Evolutionary conservation across 805 yeast genomes (phyloP), one percentile per base, ranked within the genome.

Genomic region (Lipomyces mesembrius): DNA sequence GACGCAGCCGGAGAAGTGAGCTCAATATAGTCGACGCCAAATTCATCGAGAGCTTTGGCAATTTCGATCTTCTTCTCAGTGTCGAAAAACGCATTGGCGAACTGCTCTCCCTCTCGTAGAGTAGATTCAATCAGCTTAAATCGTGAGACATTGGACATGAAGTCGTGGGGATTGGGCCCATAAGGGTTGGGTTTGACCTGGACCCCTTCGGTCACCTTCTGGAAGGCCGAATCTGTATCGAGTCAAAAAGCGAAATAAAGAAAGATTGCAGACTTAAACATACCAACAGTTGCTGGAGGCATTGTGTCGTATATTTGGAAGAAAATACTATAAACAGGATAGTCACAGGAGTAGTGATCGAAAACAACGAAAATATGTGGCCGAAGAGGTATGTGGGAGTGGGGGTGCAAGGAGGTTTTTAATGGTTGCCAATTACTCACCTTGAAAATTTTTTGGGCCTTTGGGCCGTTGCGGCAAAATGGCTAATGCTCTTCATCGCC

Each of bases 1-100:
- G 95, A 88, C 54, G 99, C 98, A 68, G 96, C 98, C 12, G 99
- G 99, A 4, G 98, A 92, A 20, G 99, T 94, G 78, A 94, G 84
- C 82, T 94, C 99, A 72, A 94, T 95, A 83, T 95, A 94, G 81
- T 94, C 99, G 60, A 93, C 99, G 74, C 99, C 99, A 76, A 94
- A 94, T 75, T 93, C 98, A 79, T 94, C 98, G 67, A 94, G 83
- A 3, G 98, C 98, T 83, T 88, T 92, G 75, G 99, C 99, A 71
- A 94, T 94, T 81, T 93, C 97, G 73, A 94, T 92, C 83, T 94
- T 94, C 83, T 91, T 94, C 78, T 91, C 98, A 22, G 97, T 91
- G 74, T 87, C 82, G 83, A 94, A 94, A 80, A 94, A 95, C 3
- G 99, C 97, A 77, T 94, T 94, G 76, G 98, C 98, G 77, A 94